phyloP scores from a whole-genome alignment of 164 flowering plant genomes.

The Euptelea pleiosperma region DNA sequence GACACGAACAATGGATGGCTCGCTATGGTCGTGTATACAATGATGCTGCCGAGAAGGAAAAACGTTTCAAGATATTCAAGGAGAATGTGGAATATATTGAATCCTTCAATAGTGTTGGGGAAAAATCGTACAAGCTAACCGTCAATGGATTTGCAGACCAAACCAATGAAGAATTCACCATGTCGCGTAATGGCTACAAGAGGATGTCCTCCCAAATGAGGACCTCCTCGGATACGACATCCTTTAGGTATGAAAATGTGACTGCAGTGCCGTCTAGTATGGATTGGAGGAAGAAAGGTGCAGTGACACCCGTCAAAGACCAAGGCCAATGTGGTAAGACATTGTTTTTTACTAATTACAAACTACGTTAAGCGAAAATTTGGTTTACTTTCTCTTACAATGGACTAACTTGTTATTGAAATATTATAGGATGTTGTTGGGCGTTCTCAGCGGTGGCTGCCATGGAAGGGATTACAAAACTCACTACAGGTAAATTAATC shows the following conservation, averaged over 20 bases:
- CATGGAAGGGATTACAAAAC: conserved; percentile 6
- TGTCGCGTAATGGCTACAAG: conserved; percentile 10
- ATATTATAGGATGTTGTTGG: conserved; percentile 13
- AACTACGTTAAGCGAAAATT: neutral
- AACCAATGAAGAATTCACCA: conserved; percentile 19
- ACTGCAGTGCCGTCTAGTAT: conserved; percentile 13
- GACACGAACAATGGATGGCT: conserved; percentile 20
- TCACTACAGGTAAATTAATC: neutral
- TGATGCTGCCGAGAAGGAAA: conserved; percentile 7
- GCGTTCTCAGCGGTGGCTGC: conserved; percentile 16
- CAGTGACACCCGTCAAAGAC: conserved; percentile 25
- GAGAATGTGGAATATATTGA: conserved; percentile 10
- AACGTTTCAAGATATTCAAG: conserved; percentile 13
- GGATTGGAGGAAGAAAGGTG: conserved; percentile 28
- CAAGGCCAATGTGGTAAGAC: conserved; percentile 26
- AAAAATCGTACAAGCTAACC: conserved; percentile 8
- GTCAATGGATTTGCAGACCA: conserved; percentile 20
- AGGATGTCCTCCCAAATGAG: neutral
- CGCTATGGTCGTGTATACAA: conserved; percentile 6
- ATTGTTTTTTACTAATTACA: neutral
- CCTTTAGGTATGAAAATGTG: conserved; percentile 19
- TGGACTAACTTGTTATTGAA: neutral
- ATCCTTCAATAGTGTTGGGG: conserved; percentile 11
- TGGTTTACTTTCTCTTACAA: no score
- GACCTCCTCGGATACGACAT: neutral